Evolutionary conservation across 345 rosid species (phyloP), one percentile per base, ranked within the genome.

Genomic region (Pugionium dolabratum): DNA sequence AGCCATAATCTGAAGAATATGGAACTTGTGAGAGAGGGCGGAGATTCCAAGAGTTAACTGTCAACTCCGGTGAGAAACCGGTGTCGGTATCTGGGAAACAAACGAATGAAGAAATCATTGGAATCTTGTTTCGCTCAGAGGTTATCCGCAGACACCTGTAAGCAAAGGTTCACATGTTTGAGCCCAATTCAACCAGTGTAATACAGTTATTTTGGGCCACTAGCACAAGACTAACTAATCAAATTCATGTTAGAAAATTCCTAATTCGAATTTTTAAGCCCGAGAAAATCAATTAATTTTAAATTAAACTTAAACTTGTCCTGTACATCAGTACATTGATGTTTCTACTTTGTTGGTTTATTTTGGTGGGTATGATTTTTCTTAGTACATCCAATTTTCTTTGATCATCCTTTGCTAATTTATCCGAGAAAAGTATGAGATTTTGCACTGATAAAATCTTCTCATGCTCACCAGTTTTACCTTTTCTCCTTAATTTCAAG

Each of bases 101-200:
- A 67, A 5, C 36, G 30, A 72, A 48, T 3, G n/a, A 58, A 49
- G 84, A 69, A 7, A 75, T 74, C 90, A 85, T 83, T 73, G 59
- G 50, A 31, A 25, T 34, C 1, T 11, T n/a, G 7, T 7, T 31
- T 7, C 5, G 9, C 31, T 4, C 1, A 27, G 4, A 2, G 4
- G 9, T 3, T 18, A 43, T 43, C 11, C 26, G 9, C 25, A 30
- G 54, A 26, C 51, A 18, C 18, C 18, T 18, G 18, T 18, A 18
- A 18, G 18, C 18, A 0, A 18, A 18, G 18, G 18, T 18, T 18
- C 18, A 18, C 18, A 18, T 18, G 18, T 18, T 18, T 18, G 18
- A 18, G 18, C 18, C 18, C 18, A 18, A 18, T 18, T 18, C 18
- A 18, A 18, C 18, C 18, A 18, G 18, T 18, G 18, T 18, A 18